Evolutionary conservation across 345 rosid genomes (phyloP).

Genomic region (Firmiana major): DNA sequence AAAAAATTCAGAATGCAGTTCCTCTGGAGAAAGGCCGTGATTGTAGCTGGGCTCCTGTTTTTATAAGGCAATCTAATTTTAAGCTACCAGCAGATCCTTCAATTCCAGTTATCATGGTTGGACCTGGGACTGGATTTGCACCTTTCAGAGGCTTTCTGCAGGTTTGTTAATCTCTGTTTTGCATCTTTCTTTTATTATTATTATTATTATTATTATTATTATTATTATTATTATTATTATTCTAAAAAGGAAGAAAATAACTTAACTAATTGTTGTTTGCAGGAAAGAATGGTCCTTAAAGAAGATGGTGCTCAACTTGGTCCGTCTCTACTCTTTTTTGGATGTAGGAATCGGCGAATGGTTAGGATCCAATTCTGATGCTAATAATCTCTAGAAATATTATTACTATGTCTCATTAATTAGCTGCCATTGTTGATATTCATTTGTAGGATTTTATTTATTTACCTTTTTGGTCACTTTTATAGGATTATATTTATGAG

Average conservation of each 20-base stretch:
- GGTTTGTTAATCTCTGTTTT: constrained; percentile 15
- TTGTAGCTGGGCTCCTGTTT: constrained; percentile 60
- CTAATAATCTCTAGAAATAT: background rate
- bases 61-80: constrained; percentile 60
- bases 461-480: background rate
- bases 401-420: background rate
- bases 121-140: constrained; percentile 76
- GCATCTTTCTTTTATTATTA: background rate
- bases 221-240: too few relatives aligned
- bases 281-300: constrained; percentile 82
- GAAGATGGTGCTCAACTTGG: constrained; percentile 74
- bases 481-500: constrained; percentile 68
- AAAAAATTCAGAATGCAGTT: constrained; percentile 46
- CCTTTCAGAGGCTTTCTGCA: constrained; percentile 71
- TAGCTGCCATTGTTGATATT: background rate
- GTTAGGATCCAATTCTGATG: constrained; percentile 29
- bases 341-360: constrained; percentile 84
- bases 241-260: background rate
- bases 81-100: constrained; percentile 49
- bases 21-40: constrained; percentile 49
- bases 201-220: too few relatives aligned
- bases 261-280: constrained; percentile 10
- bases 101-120: constrained; percentile 54
- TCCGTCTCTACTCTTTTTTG: constrained; percentile 71
- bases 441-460: constrained; percentile 50